These are phyloP conservation scores for Fusarium sp. DNA, from an alignment of 2,329 filamentous ascomycete species.

Conservation along the genomic window DNA sequence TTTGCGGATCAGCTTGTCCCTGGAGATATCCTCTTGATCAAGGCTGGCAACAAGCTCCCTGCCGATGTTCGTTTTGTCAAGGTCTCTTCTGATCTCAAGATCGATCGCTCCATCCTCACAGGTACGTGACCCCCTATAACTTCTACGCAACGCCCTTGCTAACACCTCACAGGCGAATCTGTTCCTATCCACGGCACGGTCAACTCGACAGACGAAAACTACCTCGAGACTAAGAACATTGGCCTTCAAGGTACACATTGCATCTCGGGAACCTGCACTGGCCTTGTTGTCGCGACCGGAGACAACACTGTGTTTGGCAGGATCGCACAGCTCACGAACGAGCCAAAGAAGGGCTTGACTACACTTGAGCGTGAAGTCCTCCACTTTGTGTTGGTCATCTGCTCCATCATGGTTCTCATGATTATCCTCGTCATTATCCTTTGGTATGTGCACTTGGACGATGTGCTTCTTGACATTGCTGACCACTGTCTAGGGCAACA, in stretches of 20 bases:
- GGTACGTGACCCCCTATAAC: conserved; percentile 1
- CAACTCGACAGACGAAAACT: conserved; percentile 77
- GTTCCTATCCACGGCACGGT: conserved; percentile 72
- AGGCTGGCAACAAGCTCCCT: conserved; percentile 78
- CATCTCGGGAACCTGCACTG: conserved; percentile 73
- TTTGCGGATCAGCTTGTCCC: conserved; percentile 74
- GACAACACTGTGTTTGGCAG: conserved; percentile 81
- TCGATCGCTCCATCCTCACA: conserved; percentile 78
- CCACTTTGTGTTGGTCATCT: conserved; percentile 78
- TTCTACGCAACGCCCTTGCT: not conserved
- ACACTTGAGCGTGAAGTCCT: conserved; percentile 79
- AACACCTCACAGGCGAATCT: conserved; percentile 65
- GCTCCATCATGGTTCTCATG: conserved; percentile 73
- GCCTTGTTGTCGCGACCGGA: conserved; percentile 78
- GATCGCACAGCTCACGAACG: conserved; percentile 78
- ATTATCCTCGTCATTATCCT: conserved; percentile 73
- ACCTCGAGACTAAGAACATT: conserved; percentile 81
- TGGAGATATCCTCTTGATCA: conserved; percentile 76
- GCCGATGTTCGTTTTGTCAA: conserved; percentile 79
- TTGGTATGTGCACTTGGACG: conserved; percentile 60
- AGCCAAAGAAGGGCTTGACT: conserved; percentile 75
- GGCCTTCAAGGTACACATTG: conserved; percentile 85
- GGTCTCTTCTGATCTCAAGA: conserved; percentile 75
- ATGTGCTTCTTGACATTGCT: not conserved
- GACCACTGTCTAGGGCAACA: conserved; percentile 62